Conservation (phyloP, 1,284 basidiomycete species). For the Cerioporus squamosus region DNA sequence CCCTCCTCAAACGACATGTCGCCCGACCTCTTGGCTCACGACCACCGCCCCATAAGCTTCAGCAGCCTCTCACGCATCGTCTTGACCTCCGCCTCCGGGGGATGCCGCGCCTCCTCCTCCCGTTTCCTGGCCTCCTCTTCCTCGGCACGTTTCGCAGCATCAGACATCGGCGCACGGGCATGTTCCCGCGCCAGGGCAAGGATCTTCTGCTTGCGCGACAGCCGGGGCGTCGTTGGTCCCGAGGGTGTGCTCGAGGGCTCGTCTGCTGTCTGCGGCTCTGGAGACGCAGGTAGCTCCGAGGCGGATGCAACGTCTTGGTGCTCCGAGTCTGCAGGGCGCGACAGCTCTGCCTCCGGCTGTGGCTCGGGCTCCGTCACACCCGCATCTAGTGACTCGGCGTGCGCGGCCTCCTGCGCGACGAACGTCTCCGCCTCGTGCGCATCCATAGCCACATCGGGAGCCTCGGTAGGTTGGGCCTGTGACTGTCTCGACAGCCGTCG, state of each 20-base stretch:
- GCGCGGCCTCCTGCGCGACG: neutral
- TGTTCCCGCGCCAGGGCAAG: slow-evolving; percentile 33
- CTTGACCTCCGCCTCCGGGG: slow-evolving; percentile 11
- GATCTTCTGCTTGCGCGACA: slow-evolving; percentile 28
- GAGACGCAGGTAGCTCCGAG: too few relatives aligned
- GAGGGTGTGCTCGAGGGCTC: neutral
- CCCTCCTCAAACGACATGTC: too few relatives aligned
- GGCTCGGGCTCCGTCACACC: neutral
- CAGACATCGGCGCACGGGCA: slow-evolving; percentile 30
- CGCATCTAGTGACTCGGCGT: neutral
- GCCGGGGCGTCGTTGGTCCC: neutral
- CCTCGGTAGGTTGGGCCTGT: neutral
- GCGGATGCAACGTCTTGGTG: neutral
- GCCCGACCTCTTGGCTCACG: neutral
- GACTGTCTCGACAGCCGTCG: neutral
- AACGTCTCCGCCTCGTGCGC: neutral
- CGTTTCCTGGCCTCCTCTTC: slow-evolving; percentile 8
- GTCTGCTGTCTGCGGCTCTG: too few relatives aligned
- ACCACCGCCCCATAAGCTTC: slow-evolving; percentile 32
- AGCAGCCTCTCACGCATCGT: slow-evolving; percentile 30
- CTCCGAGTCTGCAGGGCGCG: too few relatives aligned
- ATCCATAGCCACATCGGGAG: too few relatives aligned
- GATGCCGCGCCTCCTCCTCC: slow-evolving; percentile 12
- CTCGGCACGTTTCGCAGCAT: neutral
- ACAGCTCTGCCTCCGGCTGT: too few relatives aligned